Evolutionary conservation across 441 rosid genomes (phyloP).

Genomic region (Gossypium schwendimanii): DNA sequence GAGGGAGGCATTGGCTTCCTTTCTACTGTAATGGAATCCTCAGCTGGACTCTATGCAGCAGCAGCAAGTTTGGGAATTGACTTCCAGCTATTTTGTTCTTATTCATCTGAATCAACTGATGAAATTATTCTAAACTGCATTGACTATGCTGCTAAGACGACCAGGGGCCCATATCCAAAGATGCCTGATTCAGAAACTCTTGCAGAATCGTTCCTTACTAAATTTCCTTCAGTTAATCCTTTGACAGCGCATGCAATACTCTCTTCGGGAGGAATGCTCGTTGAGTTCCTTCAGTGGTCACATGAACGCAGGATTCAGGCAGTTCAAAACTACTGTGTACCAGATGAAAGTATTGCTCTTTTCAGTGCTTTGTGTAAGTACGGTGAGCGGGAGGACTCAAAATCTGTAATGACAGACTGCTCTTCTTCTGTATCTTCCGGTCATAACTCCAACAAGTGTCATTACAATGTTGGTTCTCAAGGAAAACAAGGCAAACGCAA

Average conservation of each 20-base stretch:
- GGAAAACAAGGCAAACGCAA: slow-evolving; percentile 35
- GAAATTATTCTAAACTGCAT: slow-evolving; percentile 68
- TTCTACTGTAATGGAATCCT: slow-evolving; percentile 53
- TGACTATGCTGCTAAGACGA: slow-evolving; percentile 36
- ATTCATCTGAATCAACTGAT: slow-evolving; percentile 65
- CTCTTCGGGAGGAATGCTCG: slow-evolving; percentile 52
- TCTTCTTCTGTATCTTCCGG: slow-evolving; percentile 87
- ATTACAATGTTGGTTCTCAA: slow-evolving; percentile 34
- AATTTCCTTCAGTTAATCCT: slow-evolving; percentile 88
- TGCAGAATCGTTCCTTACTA: slow-evolving; percentile 86
- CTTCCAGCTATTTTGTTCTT: slow-evolving; percentile 77
- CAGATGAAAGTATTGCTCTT: slow-evolving; percentile 71
- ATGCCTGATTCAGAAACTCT: slow-evolving; percentile 89
- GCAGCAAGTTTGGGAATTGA: slow-evolving; percentile 91
- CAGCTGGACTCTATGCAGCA: slow-evolving; percentile 78
- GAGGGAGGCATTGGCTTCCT: slow-evolving; percentile 64
- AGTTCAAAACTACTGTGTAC: slow-evolving; percentile 48
- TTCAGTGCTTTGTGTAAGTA: slow-evolving; percentile 65
- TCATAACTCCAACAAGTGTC: slow-evolving; percentile 53
- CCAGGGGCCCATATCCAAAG: slow-evolving; percentile 41
- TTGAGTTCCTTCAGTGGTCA: slow-evolving; percentile 65
- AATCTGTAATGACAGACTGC: slow-evolving; percentile 86
- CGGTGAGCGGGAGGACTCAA: slow-evolving; percentile 89
- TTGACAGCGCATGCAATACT: slow-evolving; percentile 79
- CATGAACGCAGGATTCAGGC: slow-evolving; percentile 46